Evolutionary conservation across 164 flowering plant genomes (phyloP), one percentile per base, ranked within the genome.

Genomic region (Pachysandra terminalis): DNA sequence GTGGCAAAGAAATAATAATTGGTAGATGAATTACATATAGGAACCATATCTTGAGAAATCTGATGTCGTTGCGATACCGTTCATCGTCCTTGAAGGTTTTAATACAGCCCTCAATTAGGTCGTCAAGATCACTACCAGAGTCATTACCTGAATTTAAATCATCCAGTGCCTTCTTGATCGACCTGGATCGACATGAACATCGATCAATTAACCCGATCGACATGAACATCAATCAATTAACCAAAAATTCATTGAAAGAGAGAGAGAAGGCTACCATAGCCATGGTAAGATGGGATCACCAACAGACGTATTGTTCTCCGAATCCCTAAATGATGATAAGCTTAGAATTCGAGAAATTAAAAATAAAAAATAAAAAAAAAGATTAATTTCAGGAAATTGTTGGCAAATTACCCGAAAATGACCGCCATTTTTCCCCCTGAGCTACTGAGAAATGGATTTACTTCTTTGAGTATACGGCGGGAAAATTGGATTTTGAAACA

Each of bases 11-110:
- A 49, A 51, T 22, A 49, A 51, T 22, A 17, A 32, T 0, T 40
- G 58, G 51, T 32, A 40, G 19, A 64, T 3, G 17, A 37, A 35
- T 79, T 87, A 92, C 98, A 78, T 90, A 71, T 64, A 95, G 79
- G 49, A 92, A 66, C 92, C 97, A 95, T 21, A 95, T 83, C 79
- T 83, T 86, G 80, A 95, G 93, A 68, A 95, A 91, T 73, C 98
- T 75, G 74, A 73, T 35, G 72, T 95, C 98, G 68, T 92, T 72
- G 40, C 69, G 60, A 84, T 90, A 91, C 35, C 76, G 83, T 15
- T 71, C 61, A 59, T 84, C 79, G 61, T 69, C 65, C 79, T 86
- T 84, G 84, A 89, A 92, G n/a, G 71, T 69, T 0, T 48, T 15
- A 25, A 90, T 74, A 58, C 96, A 90, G 3, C 78, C 78, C 13